Conservation (phyloP, 805 yeast genomes). For the Candida jianshihensis region DNA sequence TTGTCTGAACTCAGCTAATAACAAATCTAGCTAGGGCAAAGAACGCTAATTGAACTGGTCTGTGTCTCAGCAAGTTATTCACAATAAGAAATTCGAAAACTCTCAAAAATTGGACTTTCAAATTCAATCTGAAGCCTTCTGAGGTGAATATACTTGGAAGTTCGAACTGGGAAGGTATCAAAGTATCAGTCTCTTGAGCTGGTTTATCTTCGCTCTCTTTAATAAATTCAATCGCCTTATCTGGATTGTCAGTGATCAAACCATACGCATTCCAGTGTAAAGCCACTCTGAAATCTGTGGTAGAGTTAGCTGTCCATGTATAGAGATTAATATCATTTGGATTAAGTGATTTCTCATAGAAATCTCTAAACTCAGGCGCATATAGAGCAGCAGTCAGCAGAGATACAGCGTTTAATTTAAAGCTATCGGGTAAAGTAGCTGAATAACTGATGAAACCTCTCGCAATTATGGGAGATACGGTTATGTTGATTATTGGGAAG, state of each 20-base stretch:
- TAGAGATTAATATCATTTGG: conserved; percentile 31
- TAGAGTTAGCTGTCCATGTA: conserved; percentile 47
- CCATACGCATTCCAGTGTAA: conserved; percentile 29
- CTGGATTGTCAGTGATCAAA: conserved; percentile 36
- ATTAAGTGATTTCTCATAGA: conserved; percentile 23
- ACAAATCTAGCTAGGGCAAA: too few species aligned
- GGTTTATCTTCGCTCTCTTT: neutral
- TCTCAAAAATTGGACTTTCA: conserved; percentile 11
- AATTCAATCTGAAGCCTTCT: conserved; percentile 1
- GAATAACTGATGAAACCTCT: conserved; percentile 29
- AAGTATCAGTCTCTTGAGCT: conserved; percentile 1
- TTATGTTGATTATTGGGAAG: conserved; percentile 29
- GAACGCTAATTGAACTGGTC: conserved; percentile 12
- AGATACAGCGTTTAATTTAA: conserved; percentile 54
- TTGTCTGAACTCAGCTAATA: too few species aligned
- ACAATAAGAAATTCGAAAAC: conserved; percentile 16
- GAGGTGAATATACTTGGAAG: conserved; percentile 7
- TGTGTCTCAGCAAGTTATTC: conserved; percentile 5
- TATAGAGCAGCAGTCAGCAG: conserved; percentile 37
- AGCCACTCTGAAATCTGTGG: conserved; percentile 30
- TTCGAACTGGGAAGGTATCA: neutral
- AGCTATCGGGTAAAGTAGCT: conserved; percentile 27
- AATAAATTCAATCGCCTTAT: conserved; percentile 9
- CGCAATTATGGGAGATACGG: conserved; percentile 28
- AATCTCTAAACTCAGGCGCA: conserved; percentile 29